Evolutionary conservation across 331 rosid genomes (phyloP).

Genomic region (Malus hybrid): DNA sequence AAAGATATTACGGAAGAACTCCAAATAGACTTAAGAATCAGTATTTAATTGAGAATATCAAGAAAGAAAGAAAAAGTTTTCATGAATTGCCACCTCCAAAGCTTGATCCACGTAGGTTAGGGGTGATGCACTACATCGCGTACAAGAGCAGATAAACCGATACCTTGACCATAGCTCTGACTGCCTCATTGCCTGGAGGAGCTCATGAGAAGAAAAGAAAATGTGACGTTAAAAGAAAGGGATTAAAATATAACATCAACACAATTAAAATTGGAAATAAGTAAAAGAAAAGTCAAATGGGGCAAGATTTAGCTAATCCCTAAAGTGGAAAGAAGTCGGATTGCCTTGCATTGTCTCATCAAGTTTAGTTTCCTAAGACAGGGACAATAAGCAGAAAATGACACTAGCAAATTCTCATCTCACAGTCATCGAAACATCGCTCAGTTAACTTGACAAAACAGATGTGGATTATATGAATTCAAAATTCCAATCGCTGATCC

Average conservation of each 20-base stretch:
- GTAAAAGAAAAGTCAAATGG: neutral
- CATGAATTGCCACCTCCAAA: constrained; percentile 51
- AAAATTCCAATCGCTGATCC: neutral
- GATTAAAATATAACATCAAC: neutral
- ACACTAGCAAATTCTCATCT: neutral
- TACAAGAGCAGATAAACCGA: constrained; percentile 54
- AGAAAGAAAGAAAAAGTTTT: neutral
- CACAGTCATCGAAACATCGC: neutral
- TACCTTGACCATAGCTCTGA: constrained; percentile 75
- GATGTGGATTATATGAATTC: neutral
- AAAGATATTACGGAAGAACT: neutral
- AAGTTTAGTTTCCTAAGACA: neutral
- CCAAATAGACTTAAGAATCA: neutral
- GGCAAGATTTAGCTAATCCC: neutral
- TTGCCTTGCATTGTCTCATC: neutral
- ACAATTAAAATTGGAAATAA: neutral
- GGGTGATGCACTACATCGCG: constrained; percentile 45
- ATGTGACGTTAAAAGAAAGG: neutral
- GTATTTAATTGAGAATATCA: neutral
- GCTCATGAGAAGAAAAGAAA: neutral
- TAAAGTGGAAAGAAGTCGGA: neutral
- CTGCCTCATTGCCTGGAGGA: constrained; percentile 49
- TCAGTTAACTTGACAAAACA: neutral
- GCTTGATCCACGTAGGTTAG: constrained; percentile 41
- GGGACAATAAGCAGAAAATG: neutral